phyloP scores from a whole-genome alignment of 1,284 basidiomycete genomes.

The Golubevia pallescens region DNA sequence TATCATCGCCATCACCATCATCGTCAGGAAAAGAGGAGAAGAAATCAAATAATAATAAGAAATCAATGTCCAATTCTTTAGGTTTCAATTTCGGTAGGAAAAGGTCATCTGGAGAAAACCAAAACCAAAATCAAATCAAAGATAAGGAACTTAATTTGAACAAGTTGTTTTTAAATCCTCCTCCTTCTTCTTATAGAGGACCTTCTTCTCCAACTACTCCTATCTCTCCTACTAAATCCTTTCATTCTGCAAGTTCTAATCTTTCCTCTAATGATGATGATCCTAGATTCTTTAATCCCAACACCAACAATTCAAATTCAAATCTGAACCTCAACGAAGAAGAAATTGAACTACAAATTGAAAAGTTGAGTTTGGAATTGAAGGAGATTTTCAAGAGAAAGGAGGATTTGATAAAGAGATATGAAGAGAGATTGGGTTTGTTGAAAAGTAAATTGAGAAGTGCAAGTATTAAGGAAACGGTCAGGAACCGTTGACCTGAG shows the following conservation, averaged over 20 bases:
- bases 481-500: neutral
- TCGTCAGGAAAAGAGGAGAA: constrained; percentile 7
- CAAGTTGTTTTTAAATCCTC: no score
- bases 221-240: no score
- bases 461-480: constrained; percentile 37
- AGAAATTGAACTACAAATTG: constrained; percentile 1
- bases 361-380: constrained; percentile 23
- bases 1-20: no score
- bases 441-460: constrained; percentile 37
- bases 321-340: constrained; percentile 3
- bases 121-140: no score
- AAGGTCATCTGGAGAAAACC: no score
- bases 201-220: no score
- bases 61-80: no score
- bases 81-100: neutral
- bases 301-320: no score
- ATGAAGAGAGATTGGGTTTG: constrained; percentile 34
- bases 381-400: constrained; percentile 19
- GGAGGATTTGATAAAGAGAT: constrained; percentile 28
- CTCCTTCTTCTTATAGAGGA: no score
- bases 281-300: neutral
- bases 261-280: no score
- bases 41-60: neutral
- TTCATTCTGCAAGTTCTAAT: no score
- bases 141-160: no score